Evolutionary conservation across 495 filamentous ascomycete genomes (phyloP).

Genomic region (Rusavskia elegans): DNA sequence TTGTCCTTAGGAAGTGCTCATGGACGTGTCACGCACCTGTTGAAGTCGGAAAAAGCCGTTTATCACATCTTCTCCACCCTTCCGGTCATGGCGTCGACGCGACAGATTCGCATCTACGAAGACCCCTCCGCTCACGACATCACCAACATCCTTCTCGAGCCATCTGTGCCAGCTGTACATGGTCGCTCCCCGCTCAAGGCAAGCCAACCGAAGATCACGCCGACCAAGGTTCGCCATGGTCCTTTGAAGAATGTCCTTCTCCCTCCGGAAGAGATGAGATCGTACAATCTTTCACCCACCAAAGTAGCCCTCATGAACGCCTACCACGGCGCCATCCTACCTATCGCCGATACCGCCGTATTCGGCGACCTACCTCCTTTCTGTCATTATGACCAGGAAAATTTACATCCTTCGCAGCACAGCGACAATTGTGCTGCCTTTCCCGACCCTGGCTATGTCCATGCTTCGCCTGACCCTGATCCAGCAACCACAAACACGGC

Average conservation of each 20-base stretch:
- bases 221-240: conserved; percentile 15
- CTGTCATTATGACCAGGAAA: conserved; percentile 46
- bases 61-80: background rate
- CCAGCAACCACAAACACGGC: conserved; percentile 56
- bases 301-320: conserved; percentile 57
- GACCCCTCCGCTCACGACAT: conserved; percentile 39
- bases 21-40: conserved; percentile 6
- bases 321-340: conserved; percentile 31
- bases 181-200: conserved; percentile 45
- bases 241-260: conserved; percentile 38
- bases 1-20: background rate
- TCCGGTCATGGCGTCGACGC: conserved; percentile 45
- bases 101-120: conserved; percentile 48
- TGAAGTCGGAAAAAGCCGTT: background rate
- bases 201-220: conserved; percentile 28
- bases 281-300: conserved; percentile 69
- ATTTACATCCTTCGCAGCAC: conserved; percentile 31
- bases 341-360: conserved; percentile 44
- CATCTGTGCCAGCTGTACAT: conserved; percentile 29
- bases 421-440: conserved; percentile 37
- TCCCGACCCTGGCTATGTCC: conserved; percentile 37
- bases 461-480: conserved; percentile 42
- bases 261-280: conserved; percentile 43
- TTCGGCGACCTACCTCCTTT: conserved; percentile 45
- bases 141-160: conserved; percentile 32